Conservation (phyloP, 495 filamentous ascomycete species). For the Penicillium flavigenum region DNA sequence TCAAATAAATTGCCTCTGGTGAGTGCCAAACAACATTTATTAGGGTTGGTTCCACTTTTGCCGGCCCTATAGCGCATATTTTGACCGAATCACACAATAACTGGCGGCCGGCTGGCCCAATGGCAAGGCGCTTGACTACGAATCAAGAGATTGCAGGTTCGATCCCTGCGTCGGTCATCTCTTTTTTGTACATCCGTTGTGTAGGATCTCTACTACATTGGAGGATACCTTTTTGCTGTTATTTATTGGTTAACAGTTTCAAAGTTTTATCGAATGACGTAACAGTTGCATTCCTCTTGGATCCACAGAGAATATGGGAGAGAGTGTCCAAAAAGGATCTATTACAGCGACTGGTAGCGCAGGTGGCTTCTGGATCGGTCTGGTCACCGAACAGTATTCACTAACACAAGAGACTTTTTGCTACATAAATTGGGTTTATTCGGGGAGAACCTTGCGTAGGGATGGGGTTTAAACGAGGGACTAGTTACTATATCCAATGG, state of each 20-base stretch:
- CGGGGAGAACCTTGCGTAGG: too few species aligned
- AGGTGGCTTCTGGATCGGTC: slow-evolving; percentile 94
- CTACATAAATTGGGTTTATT: too few species aligned
- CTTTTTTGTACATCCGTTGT: neutral
- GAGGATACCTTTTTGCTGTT: too few species aligned
- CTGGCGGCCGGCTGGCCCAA: slow-evolving; percentile 61
- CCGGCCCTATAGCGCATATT: neutral
- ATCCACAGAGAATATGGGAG: slow-evolving; percentile 79
- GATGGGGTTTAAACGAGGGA: too few species aligned
- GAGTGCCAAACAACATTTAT: neutral
- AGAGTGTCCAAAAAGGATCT: slow-evolving; percentile 87
- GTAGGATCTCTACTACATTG: too few species aligned
- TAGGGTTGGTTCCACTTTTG: neutral
- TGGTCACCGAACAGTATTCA: slow-evolving; percentile 60
- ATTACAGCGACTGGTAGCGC: slow-evolving; percentile 94
- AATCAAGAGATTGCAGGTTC: slow-evolving; percentile 60
- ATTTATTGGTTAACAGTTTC: too few species aligned
- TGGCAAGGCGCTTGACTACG: slow-evolving; percentile 73
- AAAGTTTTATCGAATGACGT: too few species aligned
- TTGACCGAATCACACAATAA: too few species aligned
- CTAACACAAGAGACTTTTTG: too few species aligned
- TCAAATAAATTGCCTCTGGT: neutral
- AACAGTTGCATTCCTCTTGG: too few species aligned
- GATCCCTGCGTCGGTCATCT: slow-evolving; percentile 42
- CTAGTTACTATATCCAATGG: too few species aligned